Percentiles rank a stretch among this genome's conserved stretches.
Conservation (phyloP, 78 protist species). For the Reticulomyxa filosa region DNA sequence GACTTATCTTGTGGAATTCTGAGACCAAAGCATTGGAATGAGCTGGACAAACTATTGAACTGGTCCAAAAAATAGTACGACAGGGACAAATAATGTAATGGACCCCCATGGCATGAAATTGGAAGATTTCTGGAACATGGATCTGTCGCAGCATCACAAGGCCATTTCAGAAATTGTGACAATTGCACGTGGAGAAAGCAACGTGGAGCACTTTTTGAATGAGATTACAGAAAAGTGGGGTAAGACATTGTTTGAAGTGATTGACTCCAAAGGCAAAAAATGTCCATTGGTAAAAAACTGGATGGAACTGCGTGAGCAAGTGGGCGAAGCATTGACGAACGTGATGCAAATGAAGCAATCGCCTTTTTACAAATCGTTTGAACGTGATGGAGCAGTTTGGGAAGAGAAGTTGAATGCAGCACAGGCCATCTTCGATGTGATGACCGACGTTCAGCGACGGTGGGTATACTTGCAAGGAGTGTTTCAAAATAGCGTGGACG, state of each 20-base stretch:
- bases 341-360: neutral
- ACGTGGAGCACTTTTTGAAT: neutral
- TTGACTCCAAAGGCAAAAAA: neutral
- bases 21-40: neutral
- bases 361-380: neutral
- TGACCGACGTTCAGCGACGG: constrained; percentile 1
- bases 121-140: neutral
- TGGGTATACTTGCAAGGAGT: constrained; percentile 13
- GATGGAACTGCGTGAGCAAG: neutral
- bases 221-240: neutral
- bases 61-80: neutral
- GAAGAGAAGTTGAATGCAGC: neutral
- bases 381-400: neutral
- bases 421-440: constrained; percentile 3
- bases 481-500: constrained; percentile 2
- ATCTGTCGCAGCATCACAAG: neutral
- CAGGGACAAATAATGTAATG: neutral
- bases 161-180: neutral
- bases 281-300: neutral
- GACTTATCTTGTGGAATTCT: neutral
- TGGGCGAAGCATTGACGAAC: neutral
- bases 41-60: neutral
- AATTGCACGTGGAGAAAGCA: neutral
- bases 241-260: neutral
- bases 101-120: neutral